Evolutionary conservation across 768 basidiomycete genomes (phyloP), one percentile per base, ranked within the genome.

Genomic region (Lentinula aciculospora): DNA sequence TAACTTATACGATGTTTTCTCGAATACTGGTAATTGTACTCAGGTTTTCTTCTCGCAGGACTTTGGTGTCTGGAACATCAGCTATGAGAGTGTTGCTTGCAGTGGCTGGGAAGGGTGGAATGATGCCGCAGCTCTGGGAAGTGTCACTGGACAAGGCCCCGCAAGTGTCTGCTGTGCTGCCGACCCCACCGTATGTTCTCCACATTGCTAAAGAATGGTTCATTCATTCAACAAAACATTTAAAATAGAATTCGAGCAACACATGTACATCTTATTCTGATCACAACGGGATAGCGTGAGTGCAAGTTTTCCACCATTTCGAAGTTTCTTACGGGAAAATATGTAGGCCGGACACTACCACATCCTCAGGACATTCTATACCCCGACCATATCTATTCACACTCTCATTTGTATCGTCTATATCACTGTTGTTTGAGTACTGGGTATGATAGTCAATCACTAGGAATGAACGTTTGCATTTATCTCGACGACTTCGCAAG

Each of bases 31-130:
- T 23, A 17, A 19, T 17, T 56, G 45, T 9, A 49, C 28, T 23
- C 4, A 36, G 23, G 15, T 57, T 19, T 46, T 28, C 45, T 27
- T 44, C 6, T 4, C 19, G 8, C 42, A 88, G 86, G 92, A 92
- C 65, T 93, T 92, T 73, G 89, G 92, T 50, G 83, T 92, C 19
- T 94, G 92, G 91, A 91, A 92, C 64, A 74, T 90, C 64, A 84
- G 78, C 17, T 92, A 92, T 66, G 70, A 83, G 63, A 75, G 71
- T 28, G 82, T 92, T 9, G 70, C 83, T 29, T 93, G 91, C 64
- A 57, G 73, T 3, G 68, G 80, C 53, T 93, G 91, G 92, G 69
- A 74, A 34, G 92, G 92, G 8, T 77, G 72, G 50, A 75, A 72
- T 19, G 73, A 85, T 58, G 66, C 78, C 15, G 72, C 81, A 13